phyloP scores from a whole-genome alignment of 352 stramenopile species.

The Phytopythium vexans region DNA sequence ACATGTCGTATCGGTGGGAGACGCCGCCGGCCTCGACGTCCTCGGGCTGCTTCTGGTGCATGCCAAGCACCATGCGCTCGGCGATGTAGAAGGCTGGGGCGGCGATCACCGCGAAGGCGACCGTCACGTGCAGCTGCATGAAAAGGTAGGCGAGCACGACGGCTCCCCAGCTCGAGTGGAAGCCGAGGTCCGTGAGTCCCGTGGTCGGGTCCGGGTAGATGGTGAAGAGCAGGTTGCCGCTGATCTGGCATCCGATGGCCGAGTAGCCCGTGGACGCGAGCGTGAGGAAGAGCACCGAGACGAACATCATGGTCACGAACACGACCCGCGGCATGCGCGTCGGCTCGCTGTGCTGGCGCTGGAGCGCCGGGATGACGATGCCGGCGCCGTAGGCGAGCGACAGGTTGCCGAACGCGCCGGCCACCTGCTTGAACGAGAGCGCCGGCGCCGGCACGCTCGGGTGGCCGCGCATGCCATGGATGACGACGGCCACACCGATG shows the following conservation, averaged over 20 bases:
- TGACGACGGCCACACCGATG: conserved; percentile 42
- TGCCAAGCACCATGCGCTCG: conserved; percentile 41
- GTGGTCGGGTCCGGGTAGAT: conserved; percentile 39
- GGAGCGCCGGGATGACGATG: conserved; percentile 60
- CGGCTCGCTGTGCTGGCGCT: conserved; percentile 58
- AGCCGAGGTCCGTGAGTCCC: conserved; percentile 28
- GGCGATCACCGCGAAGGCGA: conserved; percentile 33
- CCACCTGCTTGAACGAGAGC: conserved; percentile 48
- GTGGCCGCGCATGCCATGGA: conserved; percentile 54
- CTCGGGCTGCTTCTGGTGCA: conserved; percentile 37
- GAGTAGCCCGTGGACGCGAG: conserved; percentile 46
- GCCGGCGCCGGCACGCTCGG: conserved; percentile 36
- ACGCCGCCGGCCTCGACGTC: conserved; percentile 22
- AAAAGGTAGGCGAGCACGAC: conserved; percentile 35
- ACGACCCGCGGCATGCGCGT: conserved; percentile 65
- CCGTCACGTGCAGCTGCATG: conserved; percentile 30
- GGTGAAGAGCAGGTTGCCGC: conserved; percentile 63
- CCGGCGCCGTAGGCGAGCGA: conserved; percentile 59
- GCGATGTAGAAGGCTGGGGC: conserved; percentile 39
- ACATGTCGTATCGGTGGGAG: background rate
- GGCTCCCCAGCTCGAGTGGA: conserved; percentile 25
- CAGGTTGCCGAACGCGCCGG: conserved; percentile 57
- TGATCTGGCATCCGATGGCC: conserved; percentile 60
- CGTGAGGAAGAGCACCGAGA: conserved; percentile 49
- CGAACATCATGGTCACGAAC: conserved; percentile 42